These are phyloP conservation scores for Hygrophorus russula DNA, from an alignment of 768 basidiomycete species.

Conservation along the genomic window DNA sequence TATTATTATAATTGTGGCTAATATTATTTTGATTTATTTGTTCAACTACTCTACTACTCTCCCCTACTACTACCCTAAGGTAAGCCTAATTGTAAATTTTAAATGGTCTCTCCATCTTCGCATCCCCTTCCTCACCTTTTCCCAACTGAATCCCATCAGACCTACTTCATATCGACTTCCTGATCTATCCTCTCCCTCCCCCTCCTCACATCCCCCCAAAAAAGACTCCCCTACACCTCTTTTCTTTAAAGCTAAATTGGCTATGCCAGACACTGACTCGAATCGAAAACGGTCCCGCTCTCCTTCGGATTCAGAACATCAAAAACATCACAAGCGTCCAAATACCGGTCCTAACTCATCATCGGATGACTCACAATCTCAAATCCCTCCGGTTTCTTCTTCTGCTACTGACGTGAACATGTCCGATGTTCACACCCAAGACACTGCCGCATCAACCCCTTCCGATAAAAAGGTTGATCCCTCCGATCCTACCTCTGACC, in stretches of 20 bases:
- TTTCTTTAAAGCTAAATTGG: conserved; percentile 34
- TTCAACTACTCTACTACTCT: too few relatives aligned
- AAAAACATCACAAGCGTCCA: conserved; percentile 73
- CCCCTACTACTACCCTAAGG: too few relatives aligned
- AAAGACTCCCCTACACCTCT: conserved; percentile 10
- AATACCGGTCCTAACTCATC: conserved; percentile 62
- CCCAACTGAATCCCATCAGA: conserved; percentile 44
- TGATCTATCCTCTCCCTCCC: conserved; percentile 21
- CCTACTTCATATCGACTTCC: conserved; percentile 8
- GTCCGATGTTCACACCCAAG: conserved; percentile 45
- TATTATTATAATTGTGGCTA: too few relatives aligned
- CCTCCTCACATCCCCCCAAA: conserved; percentile 26
- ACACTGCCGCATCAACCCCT: conserved; percentile 49
- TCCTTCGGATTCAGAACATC: conserved; percentile 69
- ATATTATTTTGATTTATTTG: too few relatives aligned
- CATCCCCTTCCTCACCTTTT: conserved; percentile 49
- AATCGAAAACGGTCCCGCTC: conserved; percentile 84
- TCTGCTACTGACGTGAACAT: conserved; percentile 46
- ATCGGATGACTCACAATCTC: conserved; percentile 48
- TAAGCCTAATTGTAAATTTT: conserved; percentile 22
- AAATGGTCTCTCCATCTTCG: conserved; percentile 38
- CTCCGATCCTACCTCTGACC: conserved; percentile 30
- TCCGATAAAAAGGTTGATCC: conserved; percentile 36
- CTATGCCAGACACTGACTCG: conserved; percentile 79
- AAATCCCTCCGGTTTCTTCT: conserved; percentile 32